Evolutionary conservation across 768 basidiomycete genomes (phyloP).

Genomic region (Xerocomellus amylosporus): DNA sequence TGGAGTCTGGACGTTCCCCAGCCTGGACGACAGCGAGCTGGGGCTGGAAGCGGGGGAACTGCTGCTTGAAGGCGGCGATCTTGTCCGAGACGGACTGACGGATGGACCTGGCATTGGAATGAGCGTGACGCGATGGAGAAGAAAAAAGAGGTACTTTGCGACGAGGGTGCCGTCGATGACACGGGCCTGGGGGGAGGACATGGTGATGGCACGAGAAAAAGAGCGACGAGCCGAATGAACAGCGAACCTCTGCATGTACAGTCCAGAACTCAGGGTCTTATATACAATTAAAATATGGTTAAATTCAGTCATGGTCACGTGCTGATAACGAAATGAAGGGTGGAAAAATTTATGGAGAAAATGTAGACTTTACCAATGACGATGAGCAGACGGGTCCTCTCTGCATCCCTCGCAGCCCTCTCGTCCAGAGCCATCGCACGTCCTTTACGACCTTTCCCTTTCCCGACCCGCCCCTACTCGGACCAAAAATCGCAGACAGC

Average conservation of each 20-base stretch:
- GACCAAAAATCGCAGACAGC: constrained; percentile 42
- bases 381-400: constrained; percentile 58
- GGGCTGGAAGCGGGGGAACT: constrained; percentile 86
- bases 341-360: neutral
- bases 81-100: constrained; percentile 70
- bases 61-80: constrained; percentile 61
- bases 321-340: neutral
- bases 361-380: neutral
- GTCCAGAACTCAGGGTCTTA: neutral
- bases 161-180: constrained; percentile 82
- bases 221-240: neutral
- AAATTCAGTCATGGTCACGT: constrained; percentile 21
- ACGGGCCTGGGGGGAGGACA: constrained; percentile 44
- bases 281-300: constrained; percentile 1
- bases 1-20: constrained; percentile 87
- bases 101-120: constrained; percentile 56
- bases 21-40: constrained; percentile 92
- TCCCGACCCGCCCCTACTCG: constrained; percentile 53
- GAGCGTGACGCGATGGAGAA: constrained; percentile 12
- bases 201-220: constrained; percentile 30
- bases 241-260: constrained; percentile 7
- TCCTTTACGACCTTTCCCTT: constrained; percentile 21
- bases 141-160: constrained; percentile 62
- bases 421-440: constrained; percentile 45
- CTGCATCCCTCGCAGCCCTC: constrained; percentile 57